Base-by-base conservation (phyloP, 2,329 filamentous ascomycete species). In the Chaetomium olivaceum region DNA sequence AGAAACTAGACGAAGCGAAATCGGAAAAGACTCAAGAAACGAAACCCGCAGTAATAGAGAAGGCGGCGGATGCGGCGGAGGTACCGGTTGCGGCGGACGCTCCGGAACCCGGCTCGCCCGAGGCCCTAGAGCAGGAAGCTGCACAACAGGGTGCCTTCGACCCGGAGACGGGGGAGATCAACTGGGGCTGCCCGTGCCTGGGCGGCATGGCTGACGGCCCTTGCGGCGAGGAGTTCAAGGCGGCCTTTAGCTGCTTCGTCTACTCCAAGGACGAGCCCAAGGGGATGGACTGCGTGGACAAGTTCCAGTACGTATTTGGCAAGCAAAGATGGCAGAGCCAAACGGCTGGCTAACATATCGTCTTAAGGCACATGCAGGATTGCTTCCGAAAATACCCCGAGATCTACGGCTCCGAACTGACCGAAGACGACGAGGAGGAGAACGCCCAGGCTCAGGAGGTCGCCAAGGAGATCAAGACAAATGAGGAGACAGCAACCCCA, bases 171-270 rank as follows among this genome's bases (percentile, higher is more conserved):
- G 95, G 95, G 72, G 95, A 99, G 85, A 99, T 99, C 80, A 99
- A 99, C 84, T 99, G 95, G 95, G 95, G 98, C 77, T 99, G 95
- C 79, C 95, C 95, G 19, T 99, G 95, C 77, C 82, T 99, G 39
- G 95, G 95, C 58, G 95, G 95, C 61, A 99, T 99, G 95, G 95
- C 95, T 8, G 81, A 97, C 75, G 95, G 95, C 0, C 95, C 95
- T 62, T 99, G 95, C 76, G 95, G 95, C 57, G 92, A 96, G 76
- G 89, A 98, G 75, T 99, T 99, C 85, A 93, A 90, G 82, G 89
- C 89, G 27, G 95, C 95, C 0, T 99, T 99, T 74, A 97, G 93
- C 85, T 99, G 95, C 81, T 99, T 99, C 74, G 93, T 99, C n/a
- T 95, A 89, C 81, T 96, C 92, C 3, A 88, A 87, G 51, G 92